phyloP scores from a whole-genome alignment of 208 protist species.

The Wallacemonas sp. region DNA sequence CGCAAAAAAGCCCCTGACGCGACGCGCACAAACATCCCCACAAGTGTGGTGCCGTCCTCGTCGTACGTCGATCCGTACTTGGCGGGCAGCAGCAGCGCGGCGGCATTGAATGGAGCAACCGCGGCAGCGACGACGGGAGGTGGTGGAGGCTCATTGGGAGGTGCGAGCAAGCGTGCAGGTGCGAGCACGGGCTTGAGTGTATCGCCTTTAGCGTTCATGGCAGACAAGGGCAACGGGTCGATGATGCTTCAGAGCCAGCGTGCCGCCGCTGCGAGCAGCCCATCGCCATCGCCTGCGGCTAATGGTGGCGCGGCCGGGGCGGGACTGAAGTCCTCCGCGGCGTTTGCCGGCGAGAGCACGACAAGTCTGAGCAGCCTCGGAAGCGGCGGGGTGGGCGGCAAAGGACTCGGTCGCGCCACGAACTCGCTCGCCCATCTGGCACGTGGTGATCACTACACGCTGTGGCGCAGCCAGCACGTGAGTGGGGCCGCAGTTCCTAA shows the following conservation, averaged over 20 bases:
- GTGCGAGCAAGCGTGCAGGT: too few species aligned
- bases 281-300: neutral
- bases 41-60: conserved; percentile 2
- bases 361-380: conserved; percentile 3
- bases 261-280: neutral
- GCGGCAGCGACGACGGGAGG: neutral
- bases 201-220: conserved; percentile 9
- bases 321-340: too few species aligned
- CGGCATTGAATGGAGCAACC: neutral
- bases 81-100: conserved; percentile 1
- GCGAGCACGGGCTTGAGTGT: neutral
- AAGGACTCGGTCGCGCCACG: neutral
- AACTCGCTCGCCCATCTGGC: conserved; percentile 3
- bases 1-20: conserved; percentile 13
- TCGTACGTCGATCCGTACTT: conserved; percentile 12
- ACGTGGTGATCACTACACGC: conserved; percentile 30
- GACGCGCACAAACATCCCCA: neutral
- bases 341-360: neutral
- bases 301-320: neutral
- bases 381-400: neutral
- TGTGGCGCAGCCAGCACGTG: conserved; percentile 44
- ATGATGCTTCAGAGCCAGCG: conserved; percentile 6
- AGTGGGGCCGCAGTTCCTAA: conserved; percentile 31
- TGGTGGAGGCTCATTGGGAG: neutral
- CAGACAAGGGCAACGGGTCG: conserved; percentile 8